Evolutionary conservation across 163 green algal genomes (phyloP).

Genomic region (Chlamydomonas reinhardtii): DNA sequence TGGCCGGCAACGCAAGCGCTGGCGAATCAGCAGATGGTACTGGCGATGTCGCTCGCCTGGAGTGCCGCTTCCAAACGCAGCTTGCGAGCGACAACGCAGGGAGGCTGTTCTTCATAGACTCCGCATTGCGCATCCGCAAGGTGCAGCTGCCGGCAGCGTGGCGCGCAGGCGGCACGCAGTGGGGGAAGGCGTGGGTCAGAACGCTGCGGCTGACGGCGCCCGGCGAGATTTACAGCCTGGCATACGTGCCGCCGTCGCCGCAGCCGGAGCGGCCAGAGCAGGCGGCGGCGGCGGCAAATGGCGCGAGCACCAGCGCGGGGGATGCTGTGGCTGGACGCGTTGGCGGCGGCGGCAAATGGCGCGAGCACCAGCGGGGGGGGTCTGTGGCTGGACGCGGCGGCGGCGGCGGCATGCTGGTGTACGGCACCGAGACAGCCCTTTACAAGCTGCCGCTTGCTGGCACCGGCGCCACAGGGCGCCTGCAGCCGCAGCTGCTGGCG

Average conservation of each 20-base stretch:
- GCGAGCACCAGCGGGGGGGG: too few species aligned
- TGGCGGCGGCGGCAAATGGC: too few species aligned
- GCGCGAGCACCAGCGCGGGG: too few species aligned
- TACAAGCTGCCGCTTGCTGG: background rate
- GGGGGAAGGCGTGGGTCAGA: too few species aligned
- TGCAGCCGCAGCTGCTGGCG: background rate
- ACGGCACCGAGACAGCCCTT: background rate
- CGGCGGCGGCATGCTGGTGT: background rate
- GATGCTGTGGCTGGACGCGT: background rate
- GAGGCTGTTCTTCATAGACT: background rate
- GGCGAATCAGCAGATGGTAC: background rate
- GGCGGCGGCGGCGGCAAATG: too few species aligned
- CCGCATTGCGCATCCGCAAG: background rate
- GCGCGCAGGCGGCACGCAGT: background rate
- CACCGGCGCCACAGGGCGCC: too few species aligned
- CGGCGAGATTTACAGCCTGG: too few species aligned
- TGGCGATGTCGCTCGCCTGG: background rate
- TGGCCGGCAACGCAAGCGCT: background rate
- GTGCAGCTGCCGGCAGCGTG: background rate
- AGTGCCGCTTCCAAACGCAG: too few species aligned
- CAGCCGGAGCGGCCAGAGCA: background rate
- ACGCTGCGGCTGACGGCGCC: too few species aligned
- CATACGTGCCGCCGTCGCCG: background rate
- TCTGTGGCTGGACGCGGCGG: background rate
- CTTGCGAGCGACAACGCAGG: background rate